Evolutionary conservation across 148 eudicot genomes (phyloP).

Genomic region (Heliamphora exappendiculata): DNA sequence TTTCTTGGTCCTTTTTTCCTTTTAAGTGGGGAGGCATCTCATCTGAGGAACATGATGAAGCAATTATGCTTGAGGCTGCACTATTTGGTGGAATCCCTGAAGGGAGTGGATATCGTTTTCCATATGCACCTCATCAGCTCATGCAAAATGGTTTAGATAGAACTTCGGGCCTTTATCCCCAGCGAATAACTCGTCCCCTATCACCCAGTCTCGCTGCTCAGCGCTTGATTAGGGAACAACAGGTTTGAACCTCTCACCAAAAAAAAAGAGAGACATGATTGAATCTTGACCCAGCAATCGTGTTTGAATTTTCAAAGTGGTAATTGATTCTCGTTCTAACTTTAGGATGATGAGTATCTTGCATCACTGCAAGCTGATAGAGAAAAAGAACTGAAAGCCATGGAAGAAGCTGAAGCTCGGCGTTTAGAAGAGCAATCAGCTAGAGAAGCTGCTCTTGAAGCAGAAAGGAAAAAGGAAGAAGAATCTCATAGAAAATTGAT

Average conservation of each 20-base stretch:
- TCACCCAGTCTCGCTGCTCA: slow-evolving; percentile 85
- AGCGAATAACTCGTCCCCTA: slow-evolving; percentile 67
- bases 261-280: too few relatives aligned
- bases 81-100: slow-evolving; percentile 88
- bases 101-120: slow-evolving; percentile 45
- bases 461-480: slow-evolving; percentile 62
- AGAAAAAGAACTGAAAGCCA: slow-evolving; percentile 67
- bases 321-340: slow-evolving; percentile 7
- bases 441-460: slow-evolving; percentile 65
- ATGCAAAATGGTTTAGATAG: slow-evolving; percentile 43
- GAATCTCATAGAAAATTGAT: slow-evolving; percentile 47
- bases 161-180: slow-evolving; percentile 22
- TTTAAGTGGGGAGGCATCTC: slow-evolving; percentile 98
- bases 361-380: slow-evolving; percentile 94
- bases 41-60: slow-evolving; percentile 94
- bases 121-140: slow-evolving; percentile 51
- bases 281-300: neutral
- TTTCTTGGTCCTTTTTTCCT: neutral
- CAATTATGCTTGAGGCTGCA: slow-evolving; percentile 98
- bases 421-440: slow-evolving; percentile 44
- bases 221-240: slow-evolving; percentile 80
- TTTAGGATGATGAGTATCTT: slow-evolving; percentile 88
- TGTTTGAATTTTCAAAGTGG: neutral
- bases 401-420: slow-evolving; percentile 48
- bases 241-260: too few relatives aligned